Conservation (phyloP, 2,329 filamentous ascomycete genomes). For the Colletotrichum karsti region DNA sequence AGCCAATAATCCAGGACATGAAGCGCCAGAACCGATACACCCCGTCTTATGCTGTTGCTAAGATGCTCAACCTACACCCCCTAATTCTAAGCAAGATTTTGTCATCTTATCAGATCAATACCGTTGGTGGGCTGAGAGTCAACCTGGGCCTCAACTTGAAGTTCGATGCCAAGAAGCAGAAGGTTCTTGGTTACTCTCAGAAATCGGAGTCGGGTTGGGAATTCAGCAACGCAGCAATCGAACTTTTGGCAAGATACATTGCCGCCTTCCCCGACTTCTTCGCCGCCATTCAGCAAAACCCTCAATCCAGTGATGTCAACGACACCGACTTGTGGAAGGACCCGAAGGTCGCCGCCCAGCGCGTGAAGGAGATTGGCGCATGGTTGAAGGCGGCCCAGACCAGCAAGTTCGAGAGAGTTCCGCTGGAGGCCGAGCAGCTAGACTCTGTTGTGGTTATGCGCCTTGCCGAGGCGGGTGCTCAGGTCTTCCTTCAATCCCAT, state of each 20-base stretch:
- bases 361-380: slow-evolving; percentile 91
- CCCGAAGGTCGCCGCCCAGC: slow-evolving; percentile 73
- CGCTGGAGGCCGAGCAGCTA: slow-evolving; percentile 93
- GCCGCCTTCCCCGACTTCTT: slow-evolving; percentile 95
- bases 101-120: slow-evolving; percentile 86
- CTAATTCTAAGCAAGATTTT: slow-evolving; percentile 95
- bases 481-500: slow-evolving; percentile 59
- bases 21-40: slow-evolving; percentile 79
- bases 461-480: slow-evolving; percentile 81
- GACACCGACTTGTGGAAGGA: slow-evolving; percentile 88
- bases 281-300: slow-evolving; percentile 84
- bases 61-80: slow-evolving; percentile 81
- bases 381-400: slow-evolving; percentile 94
- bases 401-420: slow-evolving; percentile 94
- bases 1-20: slow-evolving; percentile 74
- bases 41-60: slow-evolving; percentile 89
- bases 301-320: slow-evolving; percentile 82
- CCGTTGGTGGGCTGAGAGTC: slow-evolving; percentile 80
- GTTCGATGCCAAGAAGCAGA: slow-evolving; percentile 94
- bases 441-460: slow-evolving; percentile 88
- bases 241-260: slow-evolving; percentile 89
- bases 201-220: slow-evolving; percentile 92
- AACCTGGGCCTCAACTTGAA: slow-evolving; percentile 97
- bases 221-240: slow-evolving; percentile 86
- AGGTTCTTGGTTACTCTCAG: slow-evolving; percentile 94